Base-by-base conservation (phyloP, 179 eudicot genomes). In the Beta lomatogona region DNA sequence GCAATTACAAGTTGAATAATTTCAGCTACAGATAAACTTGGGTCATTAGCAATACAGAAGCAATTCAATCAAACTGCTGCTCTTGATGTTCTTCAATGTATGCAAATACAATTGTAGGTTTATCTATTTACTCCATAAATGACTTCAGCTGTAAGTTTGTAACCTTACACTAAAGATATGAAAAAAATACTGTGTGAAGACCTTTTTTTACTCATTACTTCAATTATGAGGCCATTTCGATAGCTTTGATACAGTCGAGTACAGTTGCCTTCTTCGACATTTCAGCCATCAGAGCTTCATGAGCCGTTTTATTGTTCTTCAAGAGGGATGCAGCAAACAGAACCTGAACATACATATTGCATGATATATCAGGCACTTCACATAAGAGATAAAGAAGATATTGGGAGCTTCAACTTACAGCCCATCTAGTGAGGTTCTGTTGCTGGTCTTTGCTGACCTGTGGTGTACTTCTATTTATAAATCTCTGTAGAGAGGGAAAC, bases 381-480 rank as follows among this genome's bases (percentile, higher is more conserved):
- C 10, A 76, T 21, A 66, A 36, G 31, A 45, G 21, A 21, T 25
- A 46, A 46, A 64, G 0, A 53, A 74, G 31, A 48, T 45, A 10
- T 31, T 12, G 50, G 50, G 48, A 41, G 76, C 16, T 36, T 15
- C 52, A 64, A 87, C 97, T 91, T 92, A 94, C 99, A 9, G 99
- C 99, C 99, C 99, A 94, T 91, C 99, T 86, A 77, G 99, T 96
- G 52, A 96, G 94, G 73, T 96, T 96, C 86, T 94, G 98, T 80
- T 94, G 99, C 82, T 94, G 98, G 5, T 87, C 93, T 76, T 89
- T 91, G 88, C 89, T 89, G 77, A 91, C 83, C 74, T 83, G 87
- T 44, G 96, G 96, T 83, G 92, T 91, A 87, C 91, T 91, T 82
- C 98, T 86, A 87, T 96, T 96, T 78, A 96, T 86, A 66, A 96